Evolutionary conservation across 805 yeast genomes (phyloP).

Genomic region (Torulaspora maleeae): DNA sequence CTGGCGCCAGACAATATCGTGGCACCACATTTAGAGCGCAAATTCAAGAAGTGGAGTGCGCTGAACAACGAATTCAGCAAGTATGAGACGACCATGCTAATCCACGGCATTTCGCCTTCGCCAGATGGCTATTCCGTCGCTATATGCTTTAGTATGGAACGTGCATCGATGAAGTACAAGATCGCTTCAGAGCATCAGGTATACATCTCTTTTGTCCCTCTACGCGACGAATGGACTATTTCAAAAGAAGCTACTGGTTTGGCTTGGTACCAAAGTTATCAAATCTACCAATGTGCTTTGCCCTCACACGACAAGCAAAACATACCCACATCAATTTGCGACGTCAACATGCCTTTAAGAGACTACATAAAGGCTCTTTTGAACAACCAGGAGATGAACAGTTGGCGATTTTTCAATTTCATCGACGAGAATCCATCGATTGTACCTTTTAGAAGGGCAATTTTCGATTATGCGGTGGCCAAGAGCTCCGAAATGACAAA

Average conservation of each 20-base stretch:
- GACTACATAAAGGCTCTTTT: constrained; percentile 20
- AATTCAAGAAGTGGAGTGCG: constrained; percentile 29
- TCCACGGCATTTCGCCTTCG: constrained; percentile 30
- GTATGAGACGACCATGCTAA: constrained; percentile 26
- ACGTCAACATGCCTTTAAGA: constrained; percentile 18
- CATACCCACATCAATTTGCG: constrained; percentile 2
- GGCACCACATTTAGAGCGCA: constrained; percentile 27
- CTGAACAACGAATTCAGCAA: constrained; percentile 25
- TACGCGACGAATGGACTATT: constrained; percentile 28
- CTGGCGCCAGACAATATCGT: constrained; percentile 20
- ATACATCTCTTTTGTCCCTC: constrained; percentile 27
- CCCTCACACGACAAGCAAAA: constrained; percentile 15
- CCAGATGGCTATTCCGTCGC: constrained; percentile 32
- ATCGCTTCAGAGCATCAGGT: constrained; percentile 29
- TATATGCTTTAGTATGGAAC: constrained; percentile 26
- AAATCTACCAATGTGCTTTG: constrained; percentile 23
- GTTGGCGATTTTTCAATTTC: constrained; percentile 23
- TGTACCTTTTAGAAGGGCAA: constrained; percentile 19
- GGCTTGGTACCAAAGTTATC: constrained; percentile 35
- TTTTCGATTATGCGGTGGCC: constrained; percentile 27
- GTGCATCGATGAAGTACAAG: constrained; percentile 28
- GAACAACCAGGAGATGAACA: constrained; percentile 18
- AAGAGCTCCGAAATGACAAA: constrained; percentile 19
- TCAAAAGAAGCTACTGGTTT: constrained; percentile 26
- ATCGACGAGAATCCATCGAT: constrained; percentile 18